Evolutionary conservation across 176 grass and related monocot genomes (phyloP).

Genomic region (Bolboschoenus planiculmis): DNA sequence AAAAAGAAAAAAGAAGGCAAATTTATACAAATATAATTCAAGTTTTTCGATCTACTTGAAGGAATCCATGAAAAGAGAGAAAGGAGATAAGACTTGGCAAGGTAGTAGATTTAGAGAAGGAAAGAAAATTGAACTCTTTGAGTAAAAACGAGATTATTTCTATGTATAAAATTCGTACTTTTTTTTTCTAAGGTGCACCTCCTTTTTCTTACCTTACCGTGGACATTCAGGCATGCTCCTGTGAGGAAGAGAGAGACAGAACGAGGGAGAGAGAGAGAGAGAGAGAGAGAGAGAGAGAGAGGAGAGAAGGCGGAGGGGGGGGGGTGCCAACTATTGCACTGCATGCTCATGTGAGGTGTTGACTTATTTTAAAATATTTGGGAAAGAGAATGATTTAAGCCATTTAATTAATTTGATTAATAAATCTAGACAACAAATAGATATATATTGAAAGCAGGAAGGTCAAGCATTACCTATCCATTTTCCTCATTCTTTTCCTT

Average conservation of each 20-base stretch:
- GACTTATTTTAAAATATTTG: constrained; percentile 19
- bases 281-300: neutral
- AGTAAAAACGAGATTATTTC: constrained; percentile 11
- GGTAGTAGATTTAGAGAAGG: neutral
- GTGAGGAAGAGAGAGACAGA: constrained; percentile 24
- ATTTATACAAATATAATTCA: constrained; percentile 10
- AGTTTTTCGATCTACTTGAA: constrained; percentile 9
- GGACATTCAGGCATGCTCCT: constrained; percentile 67
- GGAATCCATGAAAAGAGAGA: constrained; percentile 6
- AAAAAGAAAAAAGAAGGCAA: neutral
- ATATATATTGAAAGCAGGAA: neutral
- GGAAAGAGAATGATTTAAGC: neutral
- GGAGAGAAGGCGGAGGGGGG: neutral
- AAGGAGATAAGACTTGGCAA: neutral
- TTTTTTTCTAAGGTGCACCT: neutral
- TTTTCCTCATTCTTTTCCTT: constrained; percentile 14
- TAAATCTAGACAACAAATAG: constrained; percentile 4
- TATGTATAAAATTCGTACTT: neutral
- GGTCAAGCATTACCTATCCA: neutral
- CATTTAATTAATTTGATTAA: constrained; percentile 9
- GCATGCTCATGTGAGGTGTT: constrained; percentile 32
- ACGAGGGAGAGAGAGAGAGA: constrained; percentile 6
- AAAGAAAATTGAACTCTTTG: neutral
- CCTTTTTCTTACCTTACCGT: constrained; percentile 59
- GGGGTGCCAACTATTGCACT: constrained; percentile 23